phyloP scores from a whole-genome alignment of 2,329 filamentous ascomycete genomes.

The Fusarium longipes region DNA sequence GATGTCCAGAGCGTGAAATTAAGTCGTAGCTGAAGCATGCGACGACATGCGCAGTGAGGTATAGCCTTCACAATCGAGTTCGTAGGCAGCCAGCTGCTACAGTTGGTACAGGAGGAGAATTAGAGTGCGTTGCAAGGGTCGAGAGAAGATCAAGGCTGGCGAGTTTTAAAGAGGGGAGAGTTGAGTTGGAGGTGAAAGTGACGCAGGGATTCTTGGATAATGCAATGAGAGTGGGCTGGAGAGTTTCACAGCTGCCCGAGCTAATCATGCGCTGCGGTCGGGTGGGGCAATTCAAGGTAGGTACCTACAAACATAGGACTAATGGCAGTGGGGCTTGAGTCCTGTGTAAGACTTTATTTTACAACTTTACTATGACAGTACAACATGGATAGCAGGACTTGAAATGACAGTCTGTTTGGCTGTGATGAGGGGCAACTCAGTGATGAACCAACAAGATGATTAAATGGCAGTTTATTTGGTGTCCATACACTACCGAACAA shows the following conservation, averaged over 20 bases:
- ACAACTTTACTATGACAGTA: not conserved
- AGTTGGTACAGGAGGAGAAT: not conserved
- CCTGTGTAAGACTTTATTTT: conserved; percentile 5
- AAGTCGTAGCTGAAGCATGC: not conserved
- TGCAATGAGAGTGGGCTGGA: conserved; percentile 20
- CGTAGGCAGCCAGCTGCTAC: conserved; percentile 35
- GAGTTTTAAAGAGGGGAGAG: conserved; percentile 28
- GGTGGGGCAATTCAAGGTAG: conserved; percentile 27
- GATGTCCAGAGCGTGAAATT: not conserved
- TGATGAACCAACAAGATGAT: not conserved
- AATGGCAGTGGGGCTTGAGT: not conserved
- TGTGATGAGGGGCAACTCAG: not conserved
- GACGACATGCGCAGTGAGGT: not conserved
- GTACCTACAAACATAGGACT: conserved; percentile 24
- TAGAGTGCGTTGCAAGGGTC: not conserved
- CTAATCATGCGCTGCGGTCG: conserved; percentile 34
- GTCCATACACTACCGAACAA: conserved; percentile 14
- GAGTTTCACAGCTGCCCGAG: conserved; percentile 45
- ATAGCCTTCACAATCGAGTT: not conserved
- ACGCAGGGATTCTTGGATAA: conserved; percentile 35
- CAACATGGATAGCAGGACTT: not conserved
- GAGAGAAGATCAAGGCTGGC: conserved; percentile 13
- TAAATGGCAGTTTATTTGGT: conserved; percentile 34
- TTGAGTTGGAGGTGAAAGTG: conserved; percentile 37
- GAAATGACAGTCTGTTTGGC: not conserved